These are phyloP conservation scores for Chlorella sp. DNA, from an alignment of 139 green algal species.

Conservation along the genomic window DNA sequence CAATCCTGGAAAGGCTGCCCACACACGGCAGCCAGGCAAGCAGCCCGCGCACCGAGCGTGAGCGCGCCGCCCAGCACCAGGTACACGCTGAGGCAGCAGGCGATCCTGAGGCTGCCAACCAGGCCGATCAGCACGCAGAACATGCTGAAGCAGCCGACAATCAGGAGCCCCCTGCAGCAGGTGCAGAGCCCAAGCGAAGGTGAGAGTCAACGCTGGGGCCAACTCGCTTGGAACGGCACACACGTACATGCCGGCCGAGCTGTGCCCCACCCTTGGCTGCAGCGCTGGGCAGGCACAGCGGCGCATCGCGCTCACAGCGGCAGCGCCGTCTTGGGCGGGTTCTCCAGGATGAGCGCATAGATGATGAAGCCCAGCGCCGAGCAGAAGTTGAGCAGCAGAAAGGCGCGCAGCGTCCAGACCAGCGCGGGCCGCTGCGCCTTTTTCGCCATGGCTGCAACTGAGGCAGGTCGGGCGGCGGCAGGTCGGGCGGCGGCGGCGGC, in stretches of 20 bases:
- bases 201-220: background rate
- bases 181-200: background rate
- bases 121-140: slow-evolving; percentile 34
- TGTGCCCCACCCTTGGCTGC: background rate
- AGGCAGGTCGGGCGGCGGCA: background rate
- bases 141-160: slow-evolving; percentile 39
- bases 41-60: slow-evolving; percentile 27
- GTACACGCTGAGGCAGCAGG: slow-evolving; percentile 43
- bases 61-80: slow-evolving; percentile 36
- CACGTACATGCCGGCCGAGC: background rate
- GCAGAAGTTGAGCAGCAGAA: slow-evolving; percentile 28
- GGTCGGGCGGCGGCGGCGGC: background rate
- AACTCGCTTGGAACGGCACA: background rate
- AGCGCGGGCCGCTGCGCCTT: slow-evolving; percentile 3
- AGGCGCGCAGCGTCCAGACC: slow-evolving; percentile 31
- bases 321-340: slow-evolving; percentile 44
- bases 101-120: slow-evolving; percentile 20
- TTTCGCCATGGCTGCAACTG: background rate
- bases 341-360: slow-evolving; percentile 46
- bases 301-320: slow-evolving; percentile 36
- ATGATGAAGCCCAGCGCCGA: slow-evolving; percentile 48
- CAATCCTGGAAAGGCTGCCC: background rate
- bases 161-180: slow-evolving; percentile 41
- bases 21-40: background rate
- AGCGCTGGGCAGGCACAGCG: background rate